Evolutionary conservation across 225 moss, liverwort and hornwort species (phyloP).

Genomic region (Rhytidiadelphus loreus): DNA sequence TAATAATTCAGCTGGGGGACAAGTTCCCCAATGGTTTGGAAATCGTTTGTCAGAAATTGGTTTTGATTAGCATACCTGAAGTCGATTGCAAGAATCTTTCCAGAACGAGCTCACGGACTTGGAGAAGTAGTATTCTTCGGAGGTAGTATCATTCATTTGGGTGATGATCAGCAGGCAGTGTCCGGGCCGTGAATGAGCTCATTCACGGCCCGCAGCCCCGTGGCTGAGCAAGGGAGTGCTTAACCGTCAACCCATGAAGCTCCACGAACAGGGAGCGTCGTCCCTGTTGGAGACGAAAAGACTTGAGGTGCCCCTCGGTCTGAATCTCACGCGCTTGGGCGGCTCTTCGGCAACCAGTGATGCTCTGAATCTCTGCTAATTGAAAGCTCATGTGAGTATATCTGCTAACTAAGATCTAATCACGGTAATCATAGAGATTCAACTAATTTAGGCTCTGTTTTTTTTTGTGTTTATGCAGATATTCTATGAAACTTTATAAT

Average conservation of each 20-base stretch:
- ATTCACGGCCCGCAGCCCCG: background rate
- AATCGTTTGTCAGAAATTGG: background rate
- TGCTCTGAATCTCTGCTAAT: background rate
- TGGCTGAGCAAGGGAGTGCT: background rate
- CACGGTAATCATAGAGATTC: background rate
- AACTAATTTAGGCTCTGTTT: background rate
- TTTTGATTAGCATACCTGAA: background rate
- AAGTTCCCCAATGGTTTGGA: background rate
- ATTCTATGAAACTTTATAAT: background rate
- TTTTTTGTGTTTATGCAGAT: background rate
- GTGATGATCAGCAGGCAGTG: background rate
- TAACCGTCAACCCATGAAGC: background rate
- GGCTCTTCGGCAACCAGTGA: slow-evolving; percentile 11
- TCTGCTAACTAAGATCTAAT: no score
- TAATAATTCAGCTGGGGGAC: background rate
- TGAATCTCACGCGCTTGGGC: background rate
- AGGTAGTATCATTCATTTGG: background rate
- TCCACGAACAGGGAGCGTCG: slow-evolving; percentile 4
- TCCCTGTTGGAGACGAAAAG: slow-evolving; percentile 20
- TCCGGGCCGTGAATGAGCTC: background rate
- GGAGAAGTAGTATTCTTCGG: background rate
- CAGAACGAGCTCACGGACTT: background rate
- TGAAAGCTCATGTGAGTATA: background rate
- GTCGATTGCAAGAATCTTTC: background rate
- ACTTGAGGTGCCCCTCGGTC: background rate